These are phyloP conservation scores for Fusarium penzigii DNA, from an alignment of 2,329 filamentous ascomycete genomes.

Conservation along the genomic window DNA sequence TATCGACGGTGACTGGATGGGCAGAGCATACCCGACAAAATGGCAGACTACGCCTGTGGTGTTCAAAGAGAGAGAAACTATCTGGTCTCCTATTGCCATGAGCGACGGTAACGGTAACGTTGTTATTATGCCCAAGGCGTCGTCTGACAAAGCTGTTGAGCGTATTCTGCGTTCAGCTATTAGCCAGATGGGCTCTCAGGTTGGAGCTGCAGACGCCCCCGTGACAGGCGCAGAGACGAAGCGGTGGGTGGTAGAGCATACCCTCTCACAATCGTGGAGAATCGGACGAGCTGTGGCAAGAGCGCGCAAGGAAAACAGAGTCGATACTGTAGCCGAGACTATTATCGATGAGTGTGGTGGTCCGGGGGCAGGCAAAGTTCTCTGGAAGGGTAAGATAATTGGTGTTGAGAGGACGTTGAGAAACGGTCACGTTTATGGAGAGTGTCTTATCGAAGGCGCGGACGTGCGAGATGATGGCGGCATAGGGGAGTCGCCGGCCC, in stretches of 20 bases:
- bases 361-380: constrained; percentile 49
- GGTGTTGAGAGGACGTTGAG: constrained; percentile 57
- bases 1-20: constrained; percentile 60
- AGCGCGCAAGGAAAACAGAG: constrained; percentile 48
- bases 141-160: constrained; percentile 49
- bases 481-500: not conserved
- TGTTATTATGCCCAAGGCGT: constrained; percentile 49
- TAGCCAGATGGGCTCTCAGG: constrained; percentile 57
- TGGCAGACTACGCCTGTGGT: constrained; percentile 58
- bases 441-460: constrained; percentile 55
- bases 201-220: constrained; percentile 50
- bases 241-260: constrained; percentile 54
- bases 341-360: constrained; percentile 62
- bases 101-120: constrained; percentile 55
- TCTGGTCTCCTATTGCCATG: constrained; percentile 49
- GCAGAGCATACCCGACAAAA: constrained; percentile 54
- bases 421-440: constrained; percentile 61
- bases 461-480: constrained; percentile 37
- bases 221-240: constrained; percentile 51
- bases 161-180: constrained; percentile 51
- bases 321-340: constrained; percentile 56
- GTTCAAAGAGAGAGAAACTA: constrained; percentile 48
- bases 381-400: constrained; percentile 67
- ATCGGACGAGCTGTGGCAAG: constrained; percentile 61
- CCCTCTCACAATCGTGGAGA: constrained; percentile 54